Evolutionary conservation across 2,329 filamentous ascomycete genomes (phyloP).

Genomic region (Pezicula rhizophila): DNA sequence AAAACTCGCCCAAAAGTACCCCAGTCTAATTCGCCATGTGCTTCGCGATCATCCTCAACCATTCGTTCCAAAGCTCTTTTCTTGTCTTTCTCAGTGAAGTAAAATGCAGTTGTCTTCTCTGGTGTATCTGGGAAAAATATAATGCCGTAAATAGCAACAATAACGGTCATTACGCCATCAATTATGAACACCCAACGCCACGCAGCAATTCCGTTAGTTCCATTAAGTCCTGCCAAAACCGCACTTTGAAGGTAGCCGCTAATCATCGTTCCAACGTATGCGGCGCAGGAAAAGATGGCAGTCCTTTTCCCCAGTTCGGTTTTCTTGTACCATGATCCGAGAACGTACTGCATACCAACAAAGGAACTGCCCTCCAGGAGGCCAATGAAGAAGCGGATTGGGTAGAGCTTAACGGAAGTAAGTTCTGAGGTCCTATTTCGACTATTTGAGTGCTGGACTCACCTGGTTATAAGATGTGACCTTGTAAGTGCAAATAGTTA

Average conservation of each 20-base stretch:
- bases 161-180: conserved; percentile 46
- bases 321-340: conserved; percentile 52
- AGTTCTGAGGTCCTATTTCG: conserved; percentile 32
- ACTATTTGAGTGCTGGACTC: conserved; percentile 24
- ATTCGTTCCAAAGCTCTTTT: conserved; percentile 33
- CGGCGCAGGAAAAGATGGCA: conserved; percentile 51
- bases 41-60: conserved; percentile 30
- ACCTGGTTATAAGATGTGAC: conserved; percentile 23
- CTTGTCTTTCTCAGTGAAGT: conserved; percentile 31
- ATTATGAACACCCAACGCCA: conserved; percentile 46
- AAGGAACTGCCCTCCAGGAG: conserved; percentile 32
- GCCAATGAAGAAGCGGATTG: conserved; percentile 41
- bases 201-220: conserved; percentile 34
- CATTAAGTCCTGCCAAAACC: conserved; percentile 11
- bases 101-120: conserved; percentile 30
- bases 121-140: conserved; percentile 34
- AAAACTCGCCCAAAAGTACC: conserved; percentile 47
- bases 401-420: conserved; percentile 24
- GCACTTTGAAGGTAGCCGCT: conserved; percentile 50
- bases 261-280: conserved; percentile 51
- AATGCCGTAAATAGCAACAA: conserved; percentile 45
- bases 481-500: conserved; percentile 13
- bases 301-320: conserved; percentile 51
- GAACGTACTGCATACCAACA: conserved; percentile 47
- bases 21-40: conserved; percentile 38